These are phyloP conservation scores for Hepatocystis sp. DNA, from an alignment of 169 alveolate species.

Conservation along the genomic window DNA sequence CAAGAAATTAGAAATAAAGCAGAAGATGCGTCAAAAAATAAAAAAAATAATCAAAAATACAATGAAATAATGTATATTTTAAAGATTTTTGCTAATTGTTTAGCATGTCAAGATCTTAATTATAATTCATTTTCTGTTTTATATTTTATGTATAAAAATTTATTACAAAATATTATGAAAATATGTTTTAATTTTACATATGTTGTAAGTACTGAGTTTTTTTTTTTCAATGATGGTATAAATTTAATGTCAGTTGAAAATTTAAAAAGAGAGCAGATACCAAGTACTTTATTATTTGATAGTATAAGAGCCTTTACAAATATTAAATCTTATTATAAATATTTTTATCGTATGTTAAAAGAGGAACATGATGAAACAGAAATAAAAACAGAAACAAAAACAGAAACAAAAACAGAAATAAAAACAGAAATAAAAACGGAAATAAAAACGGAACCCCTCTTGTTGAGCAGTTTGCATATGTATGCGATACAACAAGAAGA, in stretches of 20 bases:
- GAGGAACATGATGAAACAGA: not conserved
- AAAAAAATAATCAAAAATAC: conserved; percentile 10
- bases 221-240: conserved; percentile 55
- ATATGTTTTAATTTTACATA: conserved; percentile 62
- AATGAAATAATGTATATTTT: conserved; percentile 16
- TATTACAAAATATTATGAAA: conserved; percentile 28
- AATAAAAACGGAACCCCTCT: not conserved
- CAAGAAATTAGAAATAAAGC: conserved; percentile 23
- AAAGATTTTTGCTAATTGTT: conserved; percentile 46
- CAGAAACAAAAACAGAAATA: too few relatives aligned
- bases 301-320: conserved; percentile 72
- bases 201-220: conserved; percentile 57
- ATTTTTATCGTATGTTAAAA: conserved; percentile 13
- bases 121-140: conserved; percentile 46
- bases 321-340: conserved; percentile 51
- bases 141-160: conserved; percentile 65
- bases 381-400: too few relatives aligned
- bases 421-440: not conserved
- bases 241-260: conserved; percentile 25
- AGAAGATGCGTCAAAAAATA: conserved; percentile 5
- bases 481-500: not conserved
- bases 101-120: conserved; percentile 17
- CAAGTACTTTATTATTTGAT: conserved; percentile 40
- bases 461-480: conserved; percentile 14
- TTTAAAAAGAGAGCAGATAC: conserved; percentile 51